Base-by-base conservation (phyloP, 1,139 yeast species). In the Nakaseomyces sp. region DNA sequence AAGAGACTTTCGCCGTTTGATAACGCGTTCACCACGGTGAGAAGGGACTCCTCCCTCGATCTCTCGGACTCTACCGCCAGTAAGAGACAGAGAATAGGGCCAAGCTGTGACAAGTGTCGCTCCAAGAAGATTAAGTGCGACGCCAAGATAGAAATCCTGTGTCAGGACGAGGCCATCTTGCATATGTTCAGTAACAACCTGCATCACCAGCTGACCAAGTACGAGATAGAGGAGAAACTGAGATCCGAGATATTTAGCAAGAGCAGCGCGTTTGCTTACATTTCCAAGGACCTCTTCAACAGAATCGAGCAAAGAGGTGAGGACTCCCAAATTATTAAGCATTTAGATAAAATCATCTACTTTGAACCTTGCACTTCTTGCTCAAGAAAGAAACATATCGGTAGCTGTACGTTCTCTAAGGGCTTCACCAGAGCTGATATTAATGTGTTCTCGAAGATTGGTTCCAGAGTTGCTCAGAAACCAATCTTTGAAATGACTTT, bases 51-150 rank as follows among this genome's bases (percentile, higher is more conserved):
- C 16, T 15, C 32, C 4, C 24, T 15, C 12, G 32, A 26, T n/a
- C 40, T 26, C 7, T 8, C 32, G 19, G 40, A 24, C 22, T 12
- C 22, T 9, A 12, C 19, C 5, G 28, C 19, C 16, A 37, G 30
- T 7, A 58, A 71, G 72, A 61, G 83, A 52, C 89, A 82, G 61
- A 66, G 91, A 48, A 68, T 76, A 18, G 89, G 91, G 0, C 89
- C 89, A 8, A 77, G 84, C 41, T 82, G 91, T 63, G 89, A 82
- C 59, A 67, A 75, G 37, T 82, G 91, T 60, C 69, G 88, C 43
- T 60, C 74, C n/a, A 71, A 86, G 48, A 82, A 82, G 61, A 83
- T 81, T 47, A 82, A 80, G 61, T 82, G 91, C 63, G 79, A 81
- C 56, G 86, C 89, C 2, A 79, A 74, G 51, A 77, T 81, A 12